Conservation (phyloP, 306 rosid genomes). For the Corylus avellana region DNA sequence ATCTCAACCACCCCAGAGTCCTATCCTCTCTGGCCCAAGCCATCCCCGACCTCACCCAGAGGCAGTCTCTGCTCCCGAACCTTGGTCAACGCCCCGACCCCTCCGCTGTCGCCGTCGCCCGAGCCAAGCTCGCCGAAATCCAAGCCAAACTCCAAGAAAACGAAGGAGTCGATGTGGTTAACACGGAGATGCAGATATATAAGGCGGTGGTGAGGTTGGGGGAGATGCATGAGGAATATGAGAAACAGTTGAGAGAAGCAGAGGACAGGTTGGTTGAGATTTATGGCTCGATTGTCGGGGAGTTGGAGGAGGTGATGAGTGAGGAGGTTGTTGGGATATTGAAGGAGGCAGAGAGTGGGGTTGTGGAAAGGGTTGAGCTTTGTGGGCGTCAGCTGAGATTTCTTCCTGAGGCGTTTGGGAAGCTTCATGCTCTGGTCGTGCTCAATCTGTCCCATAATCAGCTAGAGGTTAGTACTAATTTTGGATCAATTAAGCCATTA, state of each 20-base stretch:
- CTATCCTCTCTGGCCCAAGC: slow-evolving; percentile 30
- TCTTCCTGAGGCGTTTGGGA: slow-evolving; percentile 51
- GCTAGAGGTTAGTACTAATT: slow-evolving; percentile 32
- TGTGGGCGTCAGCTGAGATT: slow-evolving; percentile 38
- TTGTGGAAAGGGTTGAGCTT: slow-evolving; percentile 39
- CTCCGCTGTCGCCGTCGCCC: slow-evolving; percentile 21
- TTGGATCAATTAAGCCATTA: neutral
- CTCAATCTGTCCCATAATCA: slow-evolving; percentile 51
- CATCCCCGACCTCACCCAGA: slow-evolving; percentile 27
- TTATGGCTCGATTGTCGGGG: slow-evolving; percentile 25
- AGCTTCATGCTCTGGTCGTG: slow-evolving; percentile 28
- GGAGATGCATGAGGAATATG: slow-evolving; percentile 42
- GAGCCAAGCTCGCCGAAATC: slow-evolving; percentile 15
- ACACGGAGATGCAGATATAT: slow-evolving; percentile 18
- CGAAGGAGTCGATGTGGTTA: neutral
- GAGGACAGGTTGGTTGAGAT: slow-evolving; percentile 38
- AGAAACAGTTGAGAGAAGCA: slow-evolving; percentile 23
- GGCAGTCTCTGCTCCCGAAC: slow-evolving; percentile 36
- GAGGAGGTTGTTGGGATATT: slow-evolving; percentile 33
- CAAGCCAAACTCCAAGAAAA: neutral
- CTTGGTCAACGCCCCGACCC: slow-evolving; percentile 45
- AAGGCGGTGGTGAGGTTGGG: slow-evolving; percentile 38
- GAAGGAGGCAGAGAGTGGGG: slow-evolving; percentile 34
- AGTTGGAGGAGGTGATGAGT: slow-evolving; percentile 15
- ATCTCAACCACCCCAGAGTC: slow-evolving; percentile 27